Conservation (phyloP, 2,329 filamentous ascomycete species). For the Ceratocystis huliohia region DNA sequence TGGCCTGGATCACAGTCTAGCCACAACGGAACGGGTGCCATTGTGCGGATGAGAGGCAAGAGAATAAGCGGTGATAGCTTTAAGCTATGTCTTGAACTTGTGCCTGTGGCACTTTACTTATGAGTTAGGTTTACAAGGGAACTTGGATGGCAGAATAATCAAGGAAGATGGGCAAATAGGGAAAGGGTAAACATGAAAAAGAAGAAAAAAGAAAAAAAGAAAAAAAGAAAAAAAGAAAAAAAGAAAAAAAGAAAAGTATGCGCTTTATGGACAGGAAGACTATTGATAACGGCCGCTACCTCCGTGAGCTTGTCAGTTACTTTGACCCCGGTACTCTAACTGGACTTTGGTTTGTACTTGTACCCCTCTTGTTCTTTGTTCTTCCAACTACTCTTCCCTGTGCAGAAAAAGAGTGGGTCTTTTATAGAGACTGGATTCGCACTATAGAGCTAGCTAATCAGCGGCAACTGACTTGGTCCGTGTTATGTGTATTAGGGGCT, state of each 20-base stretch:
- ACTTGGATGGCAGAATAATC: too few relatives aligned
- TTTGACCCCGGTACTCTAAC: neutral
- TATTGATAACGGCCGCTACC: neutral
- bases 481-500: neutral
- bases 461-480: neutral
- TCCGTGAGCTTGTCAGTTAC: neutral
- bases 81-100: neutral
- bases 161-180: too few relatives aligned
- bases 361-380: neutral
- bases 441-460: neutral
- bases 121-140: too few relatives aligned
- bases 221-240: neutral
- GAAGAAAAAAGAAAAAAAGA: neutral
- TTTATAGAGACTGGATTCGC: neutral
- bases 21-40: constrained; percentile 39
- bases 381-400: neutral
- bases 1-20: constrained; percentile 51
- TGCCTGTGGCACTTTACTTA: too few relatives aligned
- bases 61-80: constrained; percentile 12
- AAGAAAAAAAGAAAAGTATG: neutral
- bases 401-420: neutral
- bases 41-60: constrained; percentile 23
- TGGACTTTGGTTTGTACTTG: neutral
- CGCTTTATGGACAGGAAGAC: neutral
- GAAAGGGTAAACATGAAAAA: neutral